phyloP scores from a whole-genome alignment of 2,329 filamentous ascomycete genomes.

The Mycogone perniciosa region DNA sequence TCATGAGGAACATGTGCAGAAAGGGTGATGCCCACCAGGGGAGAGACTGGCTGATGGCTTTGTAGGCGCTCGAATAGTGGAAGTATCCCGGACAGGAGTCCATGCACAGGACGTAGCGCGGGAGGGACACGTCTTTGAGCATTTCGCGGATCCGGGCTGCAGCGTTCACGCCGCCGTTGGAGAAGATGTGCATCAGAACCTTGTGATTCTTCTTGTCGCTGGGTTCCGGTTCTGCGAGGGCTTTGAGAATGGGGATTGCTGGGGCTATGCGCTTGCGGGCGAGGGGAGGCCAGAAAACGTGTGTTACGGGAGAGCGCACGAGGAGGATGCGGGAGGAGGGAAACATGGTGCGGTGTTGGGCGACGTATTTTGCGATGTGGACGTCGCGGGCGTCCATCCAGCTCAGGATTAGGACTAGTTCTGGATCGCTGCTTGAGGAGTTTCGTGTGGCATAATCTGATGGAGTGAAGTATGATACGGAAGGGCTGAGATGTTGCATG shows the following conservation, averaged over 20 bases:
- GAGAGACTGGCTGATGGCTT: slow-evolving; percentile 32
- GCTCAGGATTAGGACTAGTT: slow-evolving; percentile 40
- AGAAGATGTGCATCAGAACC: slow-evolving; percentile 45
- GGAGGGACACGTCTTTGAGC: slow-evolving; percentile 23
- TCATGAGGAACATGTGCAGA: slow-evolving; percentile 27
- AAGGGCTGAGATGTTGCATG: slow-evolving; percentile 34
- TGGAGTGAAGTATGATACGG: slow-evolving; percentile 32
- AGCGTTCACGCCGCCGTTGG: slow-evolving; percentile 44
- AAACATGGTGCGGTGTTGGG: slow-evolving; percentile 38
- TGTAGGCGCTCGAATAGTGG: slow-evolving; percentile 32
- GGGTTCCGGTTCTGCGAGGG: slow-evolving; percentile 20
- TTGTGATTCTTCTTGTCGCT: slow-evolving; percentile 15
- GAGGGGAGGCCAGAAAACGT: slow-evolving; percentile 29
- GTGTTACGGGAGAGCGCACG: slow-evolving; percentile 33
- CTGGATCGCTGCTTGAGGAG: slow-evolving; percentile 26
- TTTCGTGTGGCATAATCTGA: not conserved
- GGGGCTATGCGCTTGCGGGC: slow-evolving; percentile 30
- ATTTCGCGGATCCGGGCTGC: slow-evolving; percentile 29
- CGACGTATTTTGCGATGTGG: slow-evolving; percentile 47
- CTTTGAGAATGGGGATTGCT: slow-evolving; percentile 34
- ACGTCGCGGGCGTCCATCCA: slow-evolving; percentile 47
- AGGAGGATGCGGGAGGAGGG: slow-evolving; percentile 42
- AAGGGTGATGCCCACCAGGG: slow-evolving; percentile 30
- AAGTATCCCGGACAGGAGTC: slow-evolving; percentile 46
- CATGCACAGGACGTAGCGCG: slow-evolving; percentile 38